Evolutionary conservation across 164 flowering plant species (phyloP).

Genomic region (Umbellularia californica): DNA sequence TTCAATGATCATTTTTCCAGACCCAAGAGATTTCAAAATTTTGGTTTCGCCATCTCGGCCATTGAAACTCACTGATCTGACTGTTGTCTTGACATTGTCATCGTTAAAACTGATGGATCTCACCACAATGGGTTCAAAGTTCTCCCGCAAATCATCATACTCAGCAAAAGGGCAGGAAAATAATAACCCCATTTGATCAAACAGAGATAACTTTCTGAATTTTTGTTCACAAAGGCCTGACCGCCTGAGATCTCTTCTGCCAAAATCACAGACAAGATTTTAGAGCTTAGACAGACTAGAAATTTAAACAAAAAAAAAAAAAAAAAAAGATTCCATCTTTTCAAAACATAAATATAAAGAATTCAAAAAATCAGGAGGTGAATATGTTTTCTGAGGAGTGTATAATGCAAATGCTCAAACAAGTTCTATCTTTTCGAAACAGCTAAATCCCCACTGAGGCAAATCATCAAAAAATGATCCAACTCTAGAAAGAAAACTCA

Average conservation of each 20-base stretch:
- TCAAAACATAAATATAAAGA: not conserved
- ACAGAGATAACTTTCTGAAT: conserved; percentile 1
- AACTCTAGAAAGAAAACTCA: not conserved
- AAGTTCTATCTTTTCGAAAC: not conserved
- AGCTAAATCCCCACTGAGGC: not conserved
- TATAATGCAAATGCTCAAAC: too few species aligned
- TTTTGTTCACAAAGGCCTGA: not conserved
- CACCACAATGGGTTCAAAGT: conserved; percentile 39
- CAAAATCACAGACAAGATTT: not conserved
- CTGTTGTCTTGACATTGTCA: conserved; percentile 33
- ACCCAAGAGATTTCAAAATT: conserved; percentile 31
- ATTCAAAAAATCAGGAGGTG: too few species aligned
- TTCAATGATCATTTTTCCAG: conserved; percentile 29
- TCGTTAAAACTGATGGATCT: conserved; percentile 54
- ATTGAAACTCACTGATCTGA: conserved; percentile 54
- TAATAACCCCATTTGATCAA: conserved; percentile 49
- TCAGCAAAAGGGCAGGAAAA: conserved; percentile 52
- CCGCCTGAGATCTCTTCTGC: not conserved
- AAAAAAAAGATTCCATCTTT: not conserved
- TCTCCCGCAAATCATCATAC: conserved; percentile 34
- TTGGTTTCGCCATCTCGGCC: conserved; percentile 37
- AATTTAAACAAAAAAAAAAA: too few species aligned
- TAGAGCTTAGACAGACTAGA: not conserved
- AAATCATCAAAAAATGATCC: not conserved
- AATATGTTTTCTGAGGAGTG: too few species aligned